Evolutionary conservation across 2,329 filamentous ascomycete genomes (phyloP), one percentile per base, ranked within the genome.

Genomic region (Fusarium buharicum): DNA sequence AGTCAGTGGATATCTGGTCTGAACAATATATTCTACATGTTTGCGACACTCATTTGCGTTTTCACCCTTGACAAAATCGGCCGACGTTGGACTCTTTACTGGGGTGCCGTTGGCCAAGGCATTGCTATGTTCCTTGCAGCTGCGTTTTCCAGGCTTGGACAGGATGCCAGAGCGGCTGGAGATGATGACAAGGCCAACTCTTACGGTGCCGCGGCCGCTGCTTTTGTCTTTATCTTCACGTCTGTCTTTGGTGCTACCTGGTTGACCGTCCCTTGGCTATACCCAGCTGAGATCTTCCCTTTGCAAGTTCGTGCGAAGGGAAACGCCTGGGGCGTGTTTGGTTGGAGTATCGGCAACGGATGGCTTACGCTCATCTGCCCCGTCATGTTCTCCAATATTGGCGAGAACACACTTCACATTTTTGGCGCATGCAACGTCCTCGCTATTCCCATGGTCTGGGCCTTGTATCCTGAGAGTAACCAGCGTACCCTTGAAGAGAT

Each of bases 401-500:
- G 84, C 18, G 87, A 91, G 61, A 91, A 90, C 69, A 92, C 89
- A 0, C 78, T 92, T 1, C 90, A 91, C 71, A 87, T 93, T 46
- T 93, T 92, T 66, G 90, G 84, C 1, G 86, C 83, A 4, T 85
- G 83, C 70, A 92, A 91, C 69, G 75, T 86, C 9, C 73, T 90
- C 27, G 82, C 84, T 1, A 87, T 92, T 5, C 83, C 87, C 1
- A 85, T 91, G 75, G 86, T 91, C 0, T 93, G 88, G 86, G 87
- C 87, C 0, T 69, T 93, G 0, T 92, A 91, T 54, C 90, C 90
- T 0, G 90, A 92, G 71, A 90, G 86, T 4, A 91, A 88, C 69
- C 87, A 90, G 72, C 83, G 90, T 0, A 92, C 89, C 0, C 78
- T 92, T 0, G 90, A 92, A 69, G 89, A 92, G 69, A 92, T 92